Conservation (phyloP, 2,329 filamentous ascomycete genomes). For the Fusarium buxicola region DNA sequence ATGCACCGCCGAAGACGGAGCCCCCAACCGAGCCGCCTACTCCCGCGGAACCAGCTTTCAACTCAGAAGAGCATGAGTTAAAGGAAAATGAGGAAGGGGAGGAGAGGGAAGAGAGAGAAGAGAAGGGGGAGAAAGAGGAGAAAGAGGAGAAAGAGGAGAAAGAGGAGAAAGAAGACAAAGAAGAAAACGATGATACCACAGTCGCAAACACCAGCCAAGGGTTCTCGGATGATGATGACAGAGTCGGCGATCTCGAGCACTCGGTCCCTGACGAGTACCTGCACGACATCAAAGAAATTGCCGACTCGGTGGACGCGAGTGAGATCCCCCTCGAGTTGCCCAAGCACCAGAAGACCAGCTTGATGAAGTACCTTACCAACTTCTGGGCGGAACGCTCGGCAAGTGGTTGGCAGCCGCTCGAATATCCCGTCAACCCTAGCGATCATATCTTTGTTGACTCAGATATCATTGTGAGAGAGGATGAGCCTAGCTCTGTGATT, state of each 20-base stretch:
- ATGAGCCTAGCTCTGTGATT: slow-evolving; percentile 96
- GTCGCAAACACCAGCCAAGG: slow-evolving; percentile 58
- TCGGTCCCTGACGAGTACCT: slow-evolving; percentile 76
- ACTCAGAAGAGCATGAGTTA: slow-evolving; percentile 38
- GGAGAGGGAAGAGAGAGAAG: slow-evolving; percentile 47
- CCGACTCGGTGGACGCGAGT: slow-evolving; percentile 70
- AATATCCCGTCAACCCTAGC: slow-evolving; percentile 87
- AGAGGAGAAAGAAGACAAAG: slow-evolving; percentile 44
- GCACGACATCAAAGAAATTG: slow-evolving; percentile 71
- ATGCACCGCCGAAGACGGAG: slow-evolving; percentile 39
- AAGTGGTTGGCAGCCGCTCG: slow-evolving; percentile 90
- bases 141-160: slow-evolving; percentile 39
- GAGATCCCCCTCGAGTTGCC: slow-evolving; percentile 80
- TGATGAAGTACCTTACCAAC: slow-evolving; percentile 95
- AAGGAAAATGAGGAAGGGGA: slow-evolving; percentile 33
- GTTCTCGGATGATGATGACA: slow-evolving; percentile 76
- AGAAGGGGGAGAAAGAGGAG: slow-evolving; percentile 23
- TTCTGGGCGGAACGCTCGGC: slow-evolving; percentile 99
- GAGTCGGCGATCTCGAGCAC: slow-evolving; percentile 77
- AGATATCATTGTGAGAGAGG: slow-evolving; percentile 95
- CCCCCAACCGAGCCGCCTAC: slow-evolving; percentile 37
- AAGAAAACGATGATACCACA: slow-evolving; percentile 46
- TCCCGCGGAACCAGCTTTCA: slow-evolving; percentile 40
- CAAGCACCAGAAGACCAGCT: slow-evolving; percentile 90
- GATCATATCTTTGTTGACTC: slow-evolving; percentile 98